phyloP scores from a whole-genome alignment of 306 rosid genomes.

The Coriaria nepalensis region DNA sequence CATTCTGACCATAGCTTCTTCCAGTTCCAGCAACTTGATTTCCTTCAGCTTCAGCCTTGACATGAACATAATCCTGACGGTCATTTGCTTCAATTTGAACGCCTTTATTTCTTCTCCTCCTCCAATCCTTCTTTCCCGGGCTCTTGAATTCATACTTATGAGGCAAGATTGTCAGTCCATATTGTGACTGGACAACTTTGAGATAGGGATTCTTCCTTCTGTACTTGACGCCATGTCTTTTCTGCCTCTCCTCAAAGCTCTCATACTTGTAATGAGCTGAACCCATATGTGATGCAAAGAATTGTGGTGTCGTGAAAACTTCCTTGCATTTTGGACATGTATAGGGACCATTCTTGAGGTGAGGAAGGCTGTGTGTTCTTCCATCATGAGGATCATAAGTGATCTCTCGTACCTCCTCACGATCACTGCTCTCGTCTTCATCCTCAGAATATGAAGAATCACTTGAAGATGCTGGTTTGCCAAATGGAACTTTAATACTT shows the following conservation, averaged over 20 bases:
- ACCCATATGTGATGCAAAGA: constrained; percentile 20
- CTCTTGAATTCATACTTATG: neutral
- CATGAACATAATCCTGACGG: no score
- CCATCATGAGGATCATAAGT: neutral
- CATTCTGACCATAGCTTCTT: no score
- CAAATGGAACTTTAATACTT: neutral
- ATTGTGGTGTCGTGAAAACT: constrained; percentile 8
- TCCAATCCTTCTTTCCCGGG: neutral
- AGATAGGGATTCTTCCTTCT: constrained; percentile 1
- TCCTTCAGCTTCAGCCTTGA: no score
- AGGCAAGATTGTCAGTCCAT: constrained; percentile 2
- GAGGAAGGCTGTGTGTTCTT: constrained; percentile 16
- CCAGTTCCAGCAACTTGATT: no score
- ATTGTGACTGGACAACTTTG: neutral
- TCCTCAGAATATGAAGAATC: neutral
- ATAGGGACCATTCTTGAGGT: constrained; percentile 21
- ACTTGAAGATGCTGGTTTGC: neutral
- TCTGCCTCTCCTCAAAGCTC: constrained; percentile 4
- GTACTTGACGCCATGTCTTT: constrained; percentile 10
- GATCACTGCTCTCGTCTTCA: neutral
- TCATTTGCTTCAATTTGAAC: no score
- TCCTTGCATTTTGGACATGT: constrained; percentile 15
- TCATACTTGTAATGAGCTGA: constrained; percentile 18
- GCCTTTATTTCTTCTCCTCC: neutral
- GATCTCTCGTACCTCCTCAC: neutral